A percentile compares a stretch with the other conserved stretches of the same genome.
Evolutionary conservation across 805 yeast genomes (phyloP).

Genomic region (Allodekkera sacchari): DNA sequence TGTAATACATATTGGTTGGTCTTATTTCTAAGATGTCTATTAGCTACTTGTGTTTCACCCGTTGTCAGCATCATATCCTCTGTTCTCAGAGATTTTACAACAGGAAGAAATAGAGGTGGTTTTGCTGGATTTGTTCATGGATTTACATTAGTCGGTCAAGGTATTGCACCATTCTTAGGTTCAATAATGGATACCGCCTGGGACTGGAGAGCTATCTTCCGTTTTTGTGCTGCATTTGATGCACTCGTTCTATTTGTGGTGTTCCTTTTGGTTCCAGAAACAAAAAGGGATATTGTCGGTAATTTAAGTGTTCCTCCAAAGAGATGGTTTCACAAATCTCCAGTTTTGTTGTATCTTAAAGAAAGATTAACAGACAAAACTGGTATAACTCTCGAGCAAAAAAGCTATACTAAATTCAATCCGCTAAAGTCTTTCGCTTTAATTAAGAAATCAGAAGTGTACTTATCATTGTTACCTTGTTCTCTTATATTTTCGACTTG

Average conservation of each 20-base stretch:
- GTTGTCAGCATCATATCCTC: conserved; percentile 65
- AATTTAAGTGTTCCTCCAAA: conserved; percentile 59
- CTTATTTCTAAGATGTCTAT: conserved; percentile 62
- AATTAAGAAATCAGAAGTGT: conserved; percentile 22
- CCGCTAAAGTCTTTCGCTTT: conserved; percentile 18
- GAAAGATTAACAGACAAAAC: conserved; percentile 25
- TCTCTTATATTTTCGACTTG: conserved; percentile 61
- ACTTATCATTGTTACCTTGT: conserved; percentile 40
- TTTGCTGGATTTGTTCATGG: conserved; percentile 62
- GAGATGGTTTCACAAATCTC: conserved; percentile 32
- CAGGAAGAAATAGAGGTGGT: conserved; percentile 62
- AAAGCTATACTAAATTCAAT: conserved; percentile 14
- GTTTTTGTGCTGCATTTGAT: conserved; percentile 63
- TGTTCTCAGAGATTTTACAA: conserved; percentile 65
- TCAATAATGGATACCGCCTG: conserved; percentile 41
- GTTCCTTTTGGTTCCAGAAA: conserved; percentile 58
- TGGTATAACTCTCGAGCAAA: conserved; percentile 13
- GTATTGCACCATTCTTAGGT: conserved; percentile 70
- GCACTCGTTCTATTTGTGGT: conserved; percentile 31
- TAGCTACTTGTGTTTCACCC: conserved; percentile 72
- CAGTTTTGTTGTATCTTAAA: conserved; percentile 28
- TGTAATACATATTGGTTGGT: conserved; percentile 50
- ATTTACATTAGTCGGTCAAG: conserved; percentile 60
- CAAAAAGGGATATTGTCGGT: conserved; percentile 63
- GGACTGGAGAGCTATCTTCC: conserved; percentile 70